Conservation (phyloP, 345 rosid genomes). For the Bretschneidera sinensis region DNA sequence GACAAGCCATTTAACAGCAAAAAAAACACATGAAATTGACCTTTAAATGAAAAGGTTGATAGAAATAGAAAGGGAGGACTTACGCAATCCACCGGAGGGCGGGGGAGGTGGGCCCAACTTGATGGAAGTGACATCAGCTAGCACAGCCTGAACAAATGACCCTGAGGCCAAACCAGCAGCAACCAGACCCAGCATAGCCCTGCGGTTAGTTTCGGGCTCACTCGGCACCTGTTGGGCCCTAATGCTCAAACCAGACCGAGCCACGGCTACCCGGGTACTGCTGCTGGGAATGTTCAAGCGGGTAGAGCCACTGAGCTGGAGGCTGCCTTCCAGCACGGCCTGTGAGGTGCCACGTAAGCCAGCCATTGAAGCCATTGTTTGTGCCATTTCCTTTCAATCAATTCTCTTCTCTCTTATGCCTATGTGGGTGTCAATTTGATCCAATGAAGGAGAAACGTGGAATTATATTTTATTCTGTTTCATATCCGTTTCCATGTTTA, state of each 20-base stretch:
- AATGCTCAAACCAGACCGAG: conserved; percentile 38
- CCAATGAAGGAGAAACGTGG: conserved; percentile 16
- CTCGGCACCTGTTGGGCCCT: conserved; percentile 53
- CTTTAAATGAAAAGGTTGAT: too few species aligned
- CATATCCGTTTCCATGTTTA: conserved; percentile 8
- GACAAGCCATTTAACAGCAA: too few species aligned
- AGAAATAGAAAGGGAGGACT: conserved; percentile 22
- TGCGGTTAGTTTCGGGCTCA: conserved; percentile 64
- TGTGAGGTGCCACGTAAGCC: conserved; percentile 66
- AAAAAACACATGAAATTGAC: too few species aligned
- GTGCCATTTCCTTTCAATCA: conserved; percentile 35
- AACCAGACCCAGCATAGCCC: conserved; percentile 66
- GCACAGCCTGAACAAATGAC: conserved; percentile 66
- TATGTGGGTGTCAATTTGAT: background rate
- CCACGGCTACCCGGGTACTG: conserved; percentile 18
- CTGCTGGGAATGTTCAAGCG: conserved; percentile 28
- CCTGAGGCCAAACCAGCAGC: conserved; percentile 67
- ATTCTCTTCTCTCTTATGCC: background rate
- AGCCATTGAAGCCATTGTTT: conserved; percentile 72
- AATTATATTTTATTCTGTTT: conserved; percentile 25
- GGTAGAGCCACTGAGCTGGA: conserved; percentile 49
- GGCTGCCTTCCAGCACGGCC: conserved; percentile 64
- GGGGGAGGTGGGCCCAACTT: conserved; percentile 87
- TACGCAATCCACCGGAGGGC: conserved; percentile 92
- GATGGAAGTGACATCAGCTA: conserved; percentile 67